Percentiles rank a stretch among this genome's conserved stretches.
These are phyloP conservation scores for Xylariaceae sp. DNA, from an alignment of 2,329 filamentous ascomycete genomes.

Conservation along the genomic window DNA sequence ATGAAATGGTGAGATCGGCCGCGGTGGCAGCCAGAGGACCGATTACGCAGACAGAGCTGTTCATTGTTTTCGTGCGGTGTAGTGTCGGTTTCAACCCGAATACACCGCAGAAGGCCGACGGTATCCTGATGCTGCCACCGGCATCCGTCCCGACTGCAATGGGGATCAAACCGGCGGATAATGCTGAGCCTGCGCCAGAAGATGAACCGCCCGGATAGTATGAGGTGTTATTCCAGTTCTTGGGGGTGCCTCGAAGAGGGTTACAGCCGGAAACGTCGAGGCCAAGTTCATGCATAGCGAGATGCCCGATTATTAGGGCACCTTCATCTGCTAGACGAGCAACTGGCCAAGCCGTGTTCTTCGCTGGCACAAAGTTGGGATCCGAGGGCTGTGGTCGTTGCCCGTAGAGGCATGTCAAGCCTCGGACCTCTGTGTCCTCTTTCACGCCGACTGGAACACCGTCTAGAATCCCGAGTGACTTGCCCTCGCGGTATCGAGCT, in stretches of 20 bases:
- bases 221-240: slow-evolving; percentile 69
- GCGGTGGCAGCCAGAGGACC: slow-evolving; percentile 75
- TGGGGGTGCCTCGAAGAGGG: slow-evolving; percentile 66
- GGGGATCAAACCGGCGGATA: slow-evolving; percentile 69
- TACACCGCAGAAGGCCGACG: slow-evolving; percentile 70
- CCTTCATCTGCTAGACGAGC: slow-evolving; percentile 69
- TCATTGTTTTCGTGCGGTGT: slow-evolving; percentile 59
- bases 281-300: slow-evolving; percentile 77
- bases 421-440: slow-evolving; percentile 70
- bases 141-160: slow-evolving; percentile 72
- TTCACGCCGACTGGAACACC: slow-evolving; percentile 82
- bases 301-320: slow-evolving; percentile 70
- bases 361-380: slow-evolving; percentile 46
- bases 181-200: slow-evolving; percentile 68
- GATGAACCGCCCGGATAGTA: slow-evolving; percentile 84
- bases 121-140: slow-evolving; percentile 72
- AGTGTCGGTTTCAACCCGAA: slow-evolving; percentile 80
- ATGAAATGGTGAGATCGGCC: slow-evolving; percentile 76
- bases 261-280: slow-evolving; percentile 85
- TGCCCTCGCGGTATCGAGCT: slow-evolving; percentile 63
- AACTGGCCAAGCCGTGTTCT: slow-evolving; percentile 66
- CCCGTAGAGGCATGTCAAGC: slow-evolving; percentile 65
- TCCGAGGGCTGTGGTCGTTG: slow-evolving; percentile 56
- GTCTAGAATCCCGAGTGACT: slow-evolving; percentile 66
- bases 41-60: slow-evolving; percentile 56